Evolutionary conservation across 2,329 filamentous ascomycete genomes (phyloP).

Genomic region (Penicillium sp.): DNA sequence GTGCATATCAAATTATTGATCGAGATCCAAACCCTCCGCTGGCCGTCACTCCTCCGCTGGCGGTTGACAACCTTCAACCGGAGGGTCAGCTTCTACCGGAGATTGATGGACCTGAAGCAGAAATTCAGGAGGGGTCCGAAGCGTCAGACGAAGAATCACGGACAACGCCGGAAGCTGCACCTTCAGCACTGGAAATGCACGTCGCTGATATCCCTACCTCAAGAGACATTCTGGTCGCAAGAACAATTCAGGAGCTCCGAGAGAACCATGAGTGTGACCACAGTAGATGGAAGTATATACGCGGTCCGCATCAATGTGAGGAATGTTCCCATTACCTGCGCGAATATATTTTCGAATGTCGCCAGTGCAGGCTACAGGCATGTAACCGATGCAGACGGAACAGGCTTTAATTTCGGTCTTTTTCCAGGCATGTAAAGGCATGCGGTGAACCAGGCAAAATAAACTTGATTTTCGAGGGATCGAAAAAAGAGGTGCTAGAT

Average conservation of each 20-base stretch:
- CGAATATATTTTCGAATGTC: constrained; percentile 53
- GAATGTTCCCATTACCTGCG: constrained; percentile 31
- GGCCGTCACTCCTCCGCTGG: no score
- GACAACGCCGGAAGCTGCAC: not conserved
- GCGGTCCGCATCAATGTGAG: not conserved
- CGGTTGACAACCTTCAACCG: constrained; percentile 19
- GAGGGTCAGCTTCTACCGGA: not conserved
- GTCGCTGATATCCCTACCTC: not conserved
- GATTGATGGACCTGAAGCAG: not conserved
- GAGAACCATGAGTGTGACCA: not conserved
- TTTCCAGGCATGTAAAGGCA: no score
- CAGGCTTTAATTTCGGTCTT: constrained; percentile 47
- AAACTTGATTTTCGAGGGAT: no score
- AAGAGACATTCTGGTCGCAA: not conserved
- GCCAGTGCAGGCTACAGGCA: constrained; percentile 39
- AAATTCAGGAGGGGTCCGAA: not conserved
- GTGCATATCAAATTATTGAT: constrained; percentile 38
- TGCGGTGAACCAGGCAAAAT: no score
- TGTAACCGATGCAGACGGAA: constrained; percentile 38
- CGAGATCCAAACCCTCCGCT: no score
- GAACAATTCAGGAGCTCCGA: not conserved
- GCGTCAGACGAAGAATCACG: not conserved
- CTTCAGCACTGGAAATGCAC: not conserved
- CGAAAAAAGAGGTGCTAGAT: no score
- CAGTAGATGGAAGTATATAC: not conserved